phyloP scores from a whole-genome alignment of 2,329 filamentous ascomycete species.

The Chalara sp. region DNA sequence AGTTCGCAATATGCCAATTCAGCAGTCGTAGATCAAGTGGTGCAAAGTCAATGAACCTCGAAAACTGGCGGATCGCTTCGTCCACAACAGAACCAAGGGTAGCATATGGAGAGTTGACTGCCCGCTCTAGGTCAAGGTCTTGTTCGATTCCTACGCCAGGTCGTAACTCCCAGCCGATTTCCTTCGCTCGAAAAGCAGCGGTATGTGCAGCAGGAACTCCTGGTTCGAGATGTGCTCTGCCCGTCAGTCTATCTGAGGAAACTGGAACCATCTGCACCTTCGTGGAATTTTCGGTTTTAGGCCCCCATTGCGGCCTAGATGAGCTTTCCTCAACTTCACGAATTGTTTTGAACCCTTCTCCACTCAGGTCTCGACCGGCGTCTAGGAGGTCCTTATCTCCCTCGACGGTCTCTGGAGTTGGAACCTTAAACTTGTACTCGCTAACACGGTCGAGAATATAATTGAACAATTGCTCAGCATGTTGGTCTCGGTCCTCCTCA shows the following conservation, averaged over 20 bases:
- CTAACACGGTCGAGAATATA: slow-evolving; percentile 89
- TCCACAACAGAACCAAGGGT: slow-evolving; percentile 90
- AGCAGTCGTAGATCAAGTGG: slow-evolving; percentile 83
- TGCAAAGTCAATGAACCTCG: slow-evolving; percentile 71
- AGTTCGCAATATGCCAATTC: slow-evolving; percentile 97
- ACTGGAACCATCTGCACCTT: slow-evolving; percentile 53
- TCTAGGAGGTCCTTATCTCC: slow-evolving; percentile 79
- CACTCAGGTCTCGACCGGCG: slow-evolving; percentile 69
- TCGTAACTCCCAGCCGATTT: slow-evolving; percentile 77
- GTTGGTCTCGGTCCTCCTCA: slow-evolving; percentile 67
- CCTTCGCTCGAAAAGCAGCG: slow-evolving; percentile 68
- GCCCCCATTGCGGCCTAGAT: slow-evolving; percentile 50
- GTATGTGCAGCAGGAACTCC: slow-evolving; percentile 63
- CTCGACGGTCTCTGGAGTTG: slow-evolving; percentile 64
- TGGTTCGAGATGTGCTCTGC: slow-evolving; percentile 64
- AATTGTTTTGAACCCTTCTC: slow-evolving; percentile 66
- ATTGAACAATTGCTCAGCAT: slow-evolving; percentile 90
- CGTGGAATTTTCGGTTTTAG: slow-evolving; percentile 16
- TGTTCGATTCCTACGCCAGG: slow-evolving; percentile 53
- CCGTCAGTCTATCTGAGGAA: slow-evolving; percentile 62
- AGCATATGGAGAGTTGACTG: slow-evolving; percentile 54
- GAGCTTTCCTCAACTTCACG: slow-evolving; percentile 60
- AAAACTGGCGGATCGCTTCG: slow-evolving; percentile 83
- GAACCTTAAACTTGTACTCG: slow-evolving; percentile 76
- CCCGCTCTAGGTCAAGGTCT: slow-evolving; percentile 64